Percentiles rank a stretch among this genome's conserved stretches.
These are phyloP conservation scores for Boeremia exigua DNA, from an alignment of 2,329 filamentous ascomycete genomes.

Conservation along the genomic window DNA sequence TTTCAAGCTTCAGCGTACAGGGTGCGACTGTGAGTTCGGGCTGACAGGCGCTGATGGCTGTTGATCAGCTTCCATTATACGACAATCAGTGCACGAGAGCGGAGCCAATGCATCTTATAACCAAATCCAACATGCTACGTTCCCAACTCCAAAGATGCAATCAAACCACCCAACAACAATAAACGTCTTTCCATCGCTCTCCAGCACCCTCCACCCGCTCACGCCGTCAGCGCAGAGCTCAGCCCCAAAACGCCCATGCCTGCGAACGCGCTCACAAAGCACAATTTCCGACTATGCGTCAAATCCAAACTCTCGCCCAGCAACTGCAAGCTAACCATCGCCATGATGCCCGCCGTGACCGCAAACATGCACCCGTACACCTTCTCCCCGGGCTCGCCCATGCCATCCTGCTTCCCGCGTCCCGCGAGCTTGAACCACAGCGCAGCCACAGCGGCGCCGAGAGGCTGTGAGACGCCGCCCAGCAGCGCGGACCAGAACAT, in stretches of 20 bases:
- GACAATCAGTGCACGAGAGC: too few species aligned
- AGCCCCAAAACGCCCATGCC: slow-evolving; percentile 88
- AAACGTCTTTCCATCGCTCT: too few species aligned
- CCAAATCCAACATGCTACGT: too few species aligned
- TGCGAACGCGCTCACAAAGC: slow-evolving; percentile 79
- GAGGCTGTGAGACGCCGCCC: slow-evolving; percentile 84
- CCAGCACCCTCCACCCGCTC: background rate
- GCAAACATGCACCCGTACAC: slow-evolving; percentile 86
- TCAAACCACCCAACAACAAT: too few species aligned
- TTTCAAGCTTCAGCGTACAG: too few species aligned
- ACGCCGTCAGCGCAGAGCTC: slow-evolving; percentile 83
- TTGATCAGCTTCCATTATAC: too few species aligned
- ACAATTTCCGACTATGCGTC: slow-evolving; percentile 78
- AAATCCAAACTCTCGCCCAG: slow-evolving; percentile 85
- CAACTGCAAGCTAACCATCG: slow-evolving; percentile 86
- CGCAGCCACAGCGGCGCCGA: slow-evolving; percentile 83
- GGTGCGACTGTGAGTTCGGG: too few species aligned
- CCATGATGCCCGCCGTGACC: slow-evolving; percentile 91
- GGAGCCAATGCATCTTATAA: too few species aligned
- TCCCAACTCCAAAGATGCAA: too few species aligned
- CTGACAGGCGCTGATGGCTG: too few species aligned
- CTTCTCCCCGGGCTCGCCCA: slow-evolving; percentile 58
- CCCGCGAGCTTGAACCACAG: slow-evolving; percentile 81
- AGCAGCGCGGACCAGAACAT: slow-evolving; percentile 85
- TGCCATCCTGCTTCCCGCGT: slow-evolving; percentile 51